Conservation (phyloP, 495 filamentous ascomycete species). For the Filosporella fistucella region DNA sequence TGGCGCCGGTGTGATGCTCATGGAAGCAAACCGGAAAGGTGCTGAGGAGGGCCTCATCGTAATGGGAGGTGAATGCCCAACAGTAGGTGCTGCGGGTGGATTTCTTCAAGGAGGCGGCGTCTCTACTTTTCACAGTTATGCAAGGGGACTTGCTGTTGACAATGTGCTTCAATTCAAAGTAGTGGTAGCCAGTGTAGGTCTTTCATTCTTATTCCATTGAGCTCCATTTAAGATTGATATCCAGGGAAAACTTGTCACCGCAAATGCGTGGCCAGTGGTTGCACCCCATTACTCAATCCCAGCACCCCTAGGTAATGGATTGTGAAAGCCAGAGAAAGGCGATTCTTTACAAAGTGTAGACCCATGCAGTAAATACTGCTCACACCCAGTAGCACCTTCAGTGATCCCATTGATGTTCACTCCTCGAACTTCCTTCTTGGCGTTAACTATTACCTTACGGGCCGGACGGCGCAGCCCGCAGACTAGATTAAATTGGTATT, state of each 20-base stretch:
- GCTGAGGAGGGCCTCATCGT: constrained; percentile 14
- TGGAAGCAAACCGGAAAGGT: constrained; percentile 25
- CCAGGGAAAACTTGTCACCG: constrained; percentile 6
- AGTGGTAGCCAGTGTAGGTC: constrained; percentile 2
- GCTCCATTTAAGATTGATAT: constrained; percentile 1
- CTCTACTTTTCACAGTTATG: constrained; percentile 17
- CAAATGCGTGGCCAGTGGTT: constrained; percentile 39
- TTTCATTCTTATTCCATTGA: constrained; percentile 8
- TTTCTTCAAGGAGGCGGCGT: constrained; percentile 31
- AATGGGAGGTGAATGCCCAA: constrained; percentile 24
- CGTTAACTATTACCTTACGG: background rate
- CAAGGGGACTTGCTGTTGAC: constrained; percentile 6
- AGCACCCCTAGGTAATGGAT: constrained; percentile 27
- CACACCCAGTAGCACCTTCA: too few relatives aligned
- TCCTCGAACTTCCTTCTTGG: background rate
- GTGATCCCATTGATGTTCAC: constrained; percentile 1
- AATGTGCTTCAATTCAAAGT: constrained; percentile 8
- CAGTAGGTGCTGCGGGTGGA: constrained; percentile 31
- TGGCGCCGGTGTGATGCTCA: constrained; percentile 25
- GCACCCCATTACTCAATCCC: constrained; percentile 44
- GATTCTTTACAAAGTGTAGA: too few relatives aligned
- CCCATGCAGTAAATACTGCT: too few relatives aligned
- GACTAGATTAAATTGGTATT: background rate
- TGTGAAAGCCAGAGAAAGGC: too few relatives aligned
- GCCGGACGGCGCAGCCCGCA: too few relatives aligned